phyloP scores from a whole-genome alignment of 768 basidiomycete genomes.

The Lactifluus hygrophoroides region DNA sequence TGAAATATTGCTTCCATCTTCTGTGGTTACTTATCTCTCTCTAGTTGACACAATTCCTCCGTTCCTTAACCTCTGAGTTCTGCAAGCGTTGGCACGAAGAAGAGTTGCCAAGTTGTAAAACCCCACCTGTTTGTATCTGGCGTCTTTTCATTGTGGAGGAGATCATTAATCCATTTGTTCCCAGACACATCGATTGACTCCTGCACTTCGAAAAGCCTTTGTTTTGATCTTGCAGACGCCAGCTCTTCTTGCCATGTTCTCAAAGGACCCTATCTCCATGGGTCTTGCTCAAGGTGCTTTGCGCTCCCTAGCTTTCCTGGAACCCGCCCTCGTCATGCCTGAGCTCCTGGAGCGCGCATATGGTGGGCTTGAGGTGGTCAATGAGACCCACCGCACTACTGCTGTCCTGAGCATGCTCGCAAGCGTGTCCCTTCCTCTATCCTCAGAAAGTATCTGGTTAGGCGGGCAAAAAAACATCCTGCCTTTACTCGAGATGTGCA shows the following conservation, averaged over 20 bases:
- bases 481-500: slow-evolving; percentile 77
- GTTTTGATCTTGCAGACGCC: slow-evolving; percentile 78
- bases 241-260: slow-evolving; percentile 84
- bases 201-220: slow-evolving; percentile 71
- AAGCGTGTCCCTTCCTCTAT: slow-evolving; percentile 65
- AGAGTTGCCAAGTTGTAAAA: slow-evolving; percentile 65
- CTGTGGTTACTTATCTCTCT: slow-evolving; percentile 10
- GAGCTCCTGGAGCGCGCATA: slow-evolving; percentile 87
- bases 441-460: slow-evolving; percentile 70
- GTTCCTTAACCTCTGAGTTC: slow-evolving; percentile 68
- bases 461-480: slow-evolving; percentile 84
- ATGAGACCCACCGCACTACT: slow-evolving; percentile 92
- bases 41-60: slow-evolving; percentile 62
- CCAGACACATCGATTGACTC: slow-evolving; percentile 71
- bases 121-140: slow-evolving; percentile 48
- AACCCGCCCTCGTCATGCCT: slow-evolving; percentile 83
- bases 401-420: slow-evolving; percentile 82
- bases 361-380: slow-evolving; percentile 83
- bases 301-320: slow-evolving; percentile 67
- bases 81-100: slow-evolving; percentile 75
- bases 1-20: not conserved
- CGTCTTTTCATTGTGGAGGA: not conserved
- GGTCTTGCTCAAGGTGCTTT: slow-evolving; percentile 75
- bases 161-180: not conserved
- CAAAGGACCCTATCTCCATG: slow-evolving; percentile 75